A percentile compares a stretch with the other conserved stretches of the same genome.
Evolutionary conservation across 2,329 filamentous ascomycete species (phyloP).

Genomic region (Bipolaris oryzae): DNA sequence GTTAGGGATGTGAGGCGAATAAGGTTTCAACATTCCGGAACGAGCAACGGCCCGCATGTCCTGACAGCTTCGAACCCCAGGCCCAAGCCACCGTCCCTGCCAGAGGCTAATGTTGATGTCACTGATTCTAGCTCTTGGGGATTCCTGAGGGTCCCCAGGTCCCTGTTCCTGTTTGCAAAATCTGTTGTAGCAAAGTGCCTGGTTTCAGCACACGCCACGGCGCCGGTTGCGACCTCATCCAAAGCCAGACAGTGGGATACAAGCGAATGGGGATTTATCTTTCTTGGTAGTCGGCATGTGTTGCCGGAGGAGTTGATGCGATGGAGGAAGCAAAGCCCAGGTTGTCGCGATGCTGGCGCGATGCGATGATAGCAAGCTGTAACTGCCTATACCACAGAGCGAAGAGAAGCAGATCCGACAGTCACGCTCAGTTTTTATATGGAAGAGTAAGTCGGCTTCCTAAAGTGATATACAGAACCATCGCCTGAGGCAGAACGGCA

Average conservation of each 20-base stretch:
- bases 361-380: neutral
- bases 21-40: slow-evolving; percentile 24
- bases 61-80: slow-evolving; percentile 14
- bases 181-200: slow-evolving; percentile 2
- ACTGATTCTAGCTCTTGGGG: neutral
- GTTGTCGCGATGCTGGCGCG: neutral
- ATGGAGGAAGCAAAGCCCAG: neutral
- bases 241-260: neutral
- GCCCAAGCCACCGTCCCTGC: slow-evolving; percentile 8
- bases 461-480: neutral
- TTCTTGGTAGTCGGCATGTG: neutral
- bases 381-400: neutral
- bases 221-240: slow-evolving; percentile 9
- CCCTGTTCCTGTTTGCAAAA: slow-evolving; percentile 9
- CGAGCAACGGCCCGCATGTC: slow-evolving; percentile 4
- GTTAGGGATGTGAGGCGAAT: slow-evolving; percentile 24
- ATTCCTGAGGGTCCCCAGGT: neutral
- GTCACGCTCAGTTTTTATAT: neutral
- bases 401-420: neutral
- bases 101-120: slow-evolving; percentile 8
- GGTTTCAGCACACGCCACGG: slow-evolving; percentile 5
- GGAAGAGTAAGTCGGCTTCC: neutral
- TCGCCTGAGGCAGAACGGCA: too few relatives aligned
- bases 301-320: neutral
- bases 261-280: neutral